Base-by-base conservation (phyloP, 2,329 filamentous ascomycete species). In the Phaeophleospora eucalypticola region DNA sequence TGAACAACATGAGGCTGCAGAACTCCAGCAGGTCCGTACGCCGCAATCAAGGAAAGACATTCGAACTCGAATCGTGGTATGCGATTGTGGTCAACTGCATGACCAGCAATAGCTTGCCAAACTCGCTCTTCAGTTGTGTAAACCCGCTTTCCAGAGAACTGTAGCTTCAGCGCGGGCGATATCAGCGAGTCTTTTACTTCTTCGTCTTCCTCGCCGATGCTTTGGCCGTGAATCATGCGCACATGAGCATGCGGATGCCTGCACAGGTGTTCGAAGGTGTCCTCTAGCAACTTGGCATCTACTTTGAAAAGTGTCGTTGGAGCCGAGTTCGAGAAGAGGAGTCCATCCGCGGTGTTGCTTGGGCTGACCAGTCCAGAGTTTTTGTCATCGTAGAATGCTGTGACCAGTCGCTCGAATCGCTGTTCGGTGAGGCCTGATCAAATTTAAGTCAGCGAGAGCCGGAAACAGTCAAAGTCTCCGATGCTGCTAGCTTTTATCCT, bases 101-200 rank as follows among this genome's bases (percentile, higher is more conserved):
- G 81, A 1, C 80, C 81, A 10, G 81, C 72, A 41, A 84, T 66
- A 7, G 80, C 77, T 46, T 75, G 69, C 80, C 81, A 84, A 19
- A 77, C 75, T 29, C 78, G 71, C 43, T 79, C 73, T 52, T 77
- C 69, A 4, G 73, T 80, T 6, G 79, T 75, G 57, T 68, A 75
- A 6, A 81, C 64, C 29, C 71, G 70, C 40, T 59, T 52, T 19
- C 45, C 52, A 16, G 48, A 41, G 21, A 56, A 41, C 33, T 43
- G 41, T 29, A 12, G 7, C 12, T 29, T 29, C 7, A 29, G 24
- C 24, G 24, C 24, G 12, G 6, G 24, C 7, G 24, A 29, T 12
- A 29, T 6, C 24, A 29, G 6, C 7, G 24, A 29, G 12, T 29
- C 24, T 12, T 6, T 6, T 7, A 29, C 24, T 29, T 29, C 7